Evolutionary conservation across 257 asterid species (phyloP).

Genomic region (Salvia rosmarinus): DNA sequence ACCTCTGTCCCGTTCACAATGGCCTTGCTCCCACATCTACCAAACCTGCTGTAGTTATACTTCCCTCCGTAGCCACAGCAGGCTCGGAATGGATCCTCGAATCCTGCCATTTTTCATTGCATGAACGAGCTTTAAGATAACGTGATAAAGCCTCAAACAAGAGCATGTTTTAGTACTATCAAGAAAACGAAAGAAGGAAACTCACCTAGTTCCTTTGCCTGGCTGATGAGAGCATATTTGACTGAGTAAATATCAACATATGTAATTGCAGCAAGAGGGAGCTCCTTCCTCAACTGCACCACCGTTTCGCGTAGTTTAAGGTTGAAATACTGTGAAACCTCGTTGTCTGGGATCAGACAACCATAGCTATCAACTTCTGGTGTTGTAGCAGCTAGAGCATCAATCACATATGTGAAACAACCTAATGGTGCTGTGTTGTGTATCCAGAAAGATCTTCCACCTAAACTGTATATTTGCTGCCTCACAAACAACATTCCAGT

Average conservation of each 20-base stretch:
- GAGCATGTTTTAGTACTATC: background rate
- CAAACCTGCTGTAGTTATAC: conserved; percentile 60
- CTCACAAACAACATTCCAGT: background rate
- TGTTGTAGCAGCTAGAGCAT: conserved; percentile 46
- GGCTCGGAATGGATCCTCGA: conserved; percentile 58
- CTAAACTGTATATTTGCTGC: conserved; percentile 50
- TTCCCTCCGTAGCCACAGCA: conserved; percentile 87
- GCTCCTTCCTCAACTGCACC: conserved; percentile 50
- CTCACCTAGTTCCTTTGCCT: conserved; percentile 46
- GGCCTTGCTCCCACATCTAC: conserved; percentile 59
- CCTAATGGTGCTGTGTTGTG: conserved; percentile 80
- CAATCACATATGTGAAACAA: conserved; percentile 65
- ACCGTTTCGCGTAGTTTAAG: conserved; percentile 45
- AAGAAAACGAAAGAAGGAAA: background rate
- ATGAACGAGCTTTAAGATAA: background rate
- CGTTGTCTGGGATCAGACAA: conserved; percentile 61
- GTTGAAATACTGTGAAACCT: conserved; percentile 64
- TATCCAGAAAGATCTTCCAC: conserved; percentile 75
- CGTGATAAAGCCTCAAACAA: background rate
- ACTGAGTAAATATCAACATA: conserved; percentile 65
- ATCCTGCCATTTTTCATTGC: conserved; percentile 51
- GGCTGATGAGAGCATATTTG: conserved; percentile 58
- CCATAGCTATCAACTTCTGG: conserved; percentile 62
- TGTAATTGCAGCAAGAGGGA: conserved; percentile 64
- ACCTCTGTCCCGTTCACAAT: conserved; percentile 57